phyloP scores from a whole-genome alignment of 495 filamentous ascomycete species.

The Wilcoxina mikolae region DNA sequence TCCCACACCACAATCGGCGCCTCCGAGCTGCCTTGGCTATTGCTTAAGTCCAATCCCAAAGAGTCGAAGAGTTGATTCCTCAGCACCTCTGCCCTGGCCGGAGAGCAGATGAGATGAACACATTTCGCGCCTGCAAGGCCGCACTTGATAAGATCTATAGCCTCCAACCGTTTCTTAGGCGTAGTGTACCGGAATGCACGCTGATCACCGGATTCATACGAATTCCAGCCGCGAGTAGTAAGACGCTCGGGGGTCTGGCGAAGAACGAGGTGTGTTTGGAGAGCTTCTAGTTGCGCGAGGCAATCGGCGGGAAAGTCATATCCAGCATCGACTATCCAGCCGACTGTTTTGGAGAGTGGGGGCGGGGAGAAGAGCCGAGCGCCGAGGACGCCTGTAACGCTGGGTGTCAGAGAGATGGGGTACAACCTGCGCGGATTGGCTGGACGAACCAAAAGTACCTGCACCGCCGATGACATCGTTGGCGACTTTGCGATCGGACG shows the following conservation, averaged over 20 bases:
- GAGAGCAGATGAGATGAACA: constrained; percentile 79
- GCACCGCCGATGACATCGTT: constrained; percentile 70
- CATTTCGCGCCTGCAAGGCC: constrained; percentile 52
- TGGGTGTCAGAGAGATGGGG: not conserved
- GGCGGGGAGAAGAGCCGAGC: constrained; percentile 70
- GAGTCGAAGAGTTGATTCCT: constrained; percentile 30
- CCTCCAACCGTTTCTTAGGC: constrained; percentile 64
- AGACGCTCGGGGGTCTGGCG: constrained; percentile 49
- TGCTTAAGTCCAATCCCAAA: not conserved
- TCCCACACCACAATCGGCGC: constrained; percentile 70
- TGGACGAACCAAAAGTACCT: constrained; percentile 51
- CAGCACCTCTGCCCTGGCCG: constrained; percentile 38
- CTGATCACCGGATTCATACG: constrained; percentile 44
- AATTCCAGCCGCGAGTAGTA: constrained; percentile 86
- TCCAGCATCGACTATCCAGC: constrained; percentile 84
- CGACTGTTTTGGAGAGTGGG: constrained; percentile 44
- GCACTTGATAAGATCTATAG: constrained; percentile 39
- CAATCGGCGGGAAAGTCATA: constrained; percentile 65
- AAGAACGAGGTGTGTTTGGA: constrained; percentile 58
- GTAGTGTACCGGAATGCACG: constrained; percentile 76
- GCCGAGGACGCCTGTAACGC: constrained; percentile 47
- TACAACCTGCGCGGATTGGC: not conserved
- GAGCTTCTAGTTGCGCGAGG: constrained; percentile 45
- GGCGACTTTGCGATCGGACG: constrained; percentile 42
- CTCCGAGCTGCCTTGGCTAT: not conserved